A percentile compares a stretch with the other conserved stretches of the same genome.
These are phyloP conservation scores for Moelleriella libera DNA, from an alignment of 2,329 filamentous ascomycete genomes.

Conservation along the genomic window DNA sequence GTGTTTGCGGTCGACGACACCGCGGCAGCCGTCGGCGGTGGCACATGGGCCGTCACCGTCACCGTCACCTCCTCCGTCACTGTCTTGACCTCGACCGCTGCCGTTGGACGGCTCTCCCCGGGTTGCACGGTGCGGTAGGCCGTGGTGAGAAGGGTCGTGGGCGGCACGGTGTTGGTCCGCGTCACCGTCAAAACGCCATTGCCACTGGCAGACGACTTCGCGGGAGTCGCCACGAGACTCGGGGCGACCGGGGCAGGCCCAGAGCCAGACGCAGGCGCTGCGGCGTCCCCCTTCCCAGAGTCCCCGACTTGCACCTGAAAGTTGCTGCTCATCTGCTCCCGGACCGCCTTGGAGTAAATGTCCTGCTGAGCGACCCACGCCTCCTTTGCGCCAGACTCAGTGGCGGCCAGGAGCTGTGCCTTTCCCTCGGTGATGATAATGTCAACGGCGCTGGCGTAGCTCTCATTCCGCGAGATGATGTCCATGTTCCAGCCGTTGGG, in stretches of 20 bases:
- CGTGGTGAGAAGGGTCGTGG: conserved; percentile 23
- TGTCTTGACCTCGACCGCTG: background rate
- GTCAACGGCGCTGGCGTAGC: conserved; percentile 25
- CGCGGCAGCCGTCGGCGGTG: no score
- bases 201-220: conserved; percentile 6
- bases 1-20: no score
- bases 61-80: background rate
- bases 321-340: conserved; percentile 27
- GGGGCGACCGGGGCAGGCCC: background rate
- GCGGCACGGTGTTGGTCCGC: conserved; percentile 18
- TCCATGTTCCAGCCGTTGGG: conserved; percentile 20
- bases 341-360: conserved; percentile 28
- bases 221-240: background rate
- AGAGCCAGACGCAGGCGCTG: background rate
- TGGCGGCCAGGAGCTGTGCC: conserved; percentile 9
- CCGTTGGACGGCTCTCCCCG: background rate
- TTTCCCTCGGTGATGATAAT: conserved; percentile 20
- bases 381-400: conserved; percentile 8
- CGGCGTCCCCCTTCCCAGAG: background rate
- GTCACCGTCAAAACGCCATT: conserved; percentile 15
- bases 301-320: conserved; percentile 26
- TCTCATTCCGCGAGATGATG: conserved; percentile 22
- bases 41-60: conserved; percentile 1
- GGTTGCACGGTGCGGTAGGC: conserved; percentile 20
- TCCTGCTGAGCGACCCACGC: conserved; percentile 22